These are phyloP conservation scores for apple (Malus domestica) DNA, from an alignment of 306 rosid species.

Conservation along the genomic window ASM211411v1 NC_041798.1:9781001-9781500, in stretches of 20 bases:
- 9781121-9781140: no score
- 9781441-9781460: constrained; percentile 9
- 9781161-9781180: no score
- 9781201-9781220: no score
- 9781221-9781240: neutral
- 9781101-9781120: accelerated
- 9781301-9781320: neutral
- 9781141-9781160: no score
- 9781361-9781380: constrained; percentile 11
- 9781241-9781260: neutral
- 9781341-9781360: neutral
- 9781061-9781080: no score
- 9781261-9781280: neutral
- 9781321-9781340: neutral
- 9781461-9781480: neutral
- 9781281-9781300: neutral
- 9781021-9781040: no score
- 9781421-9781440: constrained; percentile 6
- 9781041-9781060: no score
- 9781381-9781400: neutral
- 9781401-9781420: neutral
- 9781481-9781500: constrained; percentile 13
- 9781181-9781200: accelerated
- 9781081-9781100: no score
- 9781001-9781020: no score